phyloP scores from a whole-genome alignment of 176 grass and related monocot genomes.

The Triticum urartu region DNA sequence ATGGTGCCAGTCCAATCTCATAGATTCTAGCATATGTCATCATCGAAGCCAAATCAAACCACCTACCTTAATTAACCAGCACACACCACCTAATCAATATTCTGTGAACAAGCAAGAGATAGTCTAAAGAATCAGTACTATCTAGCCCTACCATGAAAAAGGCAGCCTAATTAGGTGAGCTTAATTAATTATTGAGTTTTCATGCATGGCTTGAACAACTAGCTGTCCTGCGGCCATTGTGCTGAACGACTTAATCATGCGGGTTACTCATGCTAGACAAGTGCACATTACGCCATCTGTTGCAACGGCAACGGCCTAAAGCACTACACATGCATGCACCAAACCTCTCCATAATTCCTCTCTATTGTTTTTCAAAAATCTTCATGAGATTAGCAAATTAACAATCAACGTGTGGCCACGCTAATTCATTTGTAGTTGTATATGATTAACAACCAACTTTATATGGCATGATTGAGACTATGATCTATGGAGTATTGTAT shows the following conservation, averaged over 20 bases:
- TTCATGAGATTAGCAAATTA: background rate
- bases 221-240: background rate
- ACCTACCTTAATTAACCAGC: background rate
- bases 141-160: conserved; percentile 13
- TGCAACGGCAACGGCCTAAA: background rate
- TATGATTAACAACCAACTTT: background rate
- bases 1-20: too few relatives aligned
- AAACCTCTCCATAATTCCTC: conserved; percentile 3
- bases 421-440: background rate
- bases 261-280: conserved; percentile 45
- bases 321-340: conserved; percentile 23
- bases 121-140: background rate
- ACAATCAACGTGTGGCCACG: background rate
- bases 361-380: too few relatives aligned
- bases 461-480: background rate
- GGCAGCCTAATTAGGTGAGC: conserved; percentile 33
- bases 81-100: background rate
- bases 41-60: background rate
- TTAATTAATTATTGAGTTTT: background rate
- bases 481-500: background rate
- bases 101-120: background rate
- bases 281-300: conserved; percentile 36
- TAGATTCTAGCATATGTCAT: background rate
- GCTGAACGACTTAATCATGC: conserved; percentile 41
- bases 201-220: conserved; percentile 29